These are phyloP conservation scores for Neurospora discreta DNA, from an alignment of 495 filamentous ascomycete species.

Conservation along the genomic window DNA sequence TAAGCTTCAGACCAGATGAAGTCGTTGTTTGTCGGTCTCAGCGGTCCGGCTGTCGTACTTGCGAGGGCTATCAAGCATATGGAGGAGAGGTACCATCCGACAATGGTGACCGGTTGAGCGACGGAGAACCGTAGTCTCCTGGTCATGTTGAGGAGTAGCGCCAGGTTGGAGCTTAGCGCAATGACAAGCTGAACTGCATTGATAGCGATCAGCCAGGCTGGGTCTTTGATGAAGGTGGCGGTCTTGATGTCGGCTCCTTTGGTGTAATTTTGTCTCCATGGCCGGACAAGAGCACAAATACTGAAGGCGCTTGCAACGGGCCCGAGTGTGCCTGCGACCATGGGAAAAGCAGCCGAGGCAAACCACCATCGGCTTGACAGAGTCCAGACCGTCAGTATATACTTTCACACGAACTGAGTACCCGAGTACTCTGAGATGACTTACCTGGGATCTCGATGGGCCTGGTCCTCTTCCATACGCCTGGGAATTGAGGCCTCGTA, in stretches of 20 bases:
- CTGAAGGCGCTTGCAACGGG: slow-evolving; percentile 73
- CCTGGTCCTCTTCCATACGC: slow-evolving; percentile 17
- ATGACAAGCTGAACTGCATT: slow-evolving; percentile 64
- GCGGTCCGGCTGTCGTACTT: slow-evolving; percentile 39
- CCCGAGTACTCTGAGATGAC: not conserved
- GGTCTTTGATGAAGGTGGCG: slow-evolving; percentile 50
- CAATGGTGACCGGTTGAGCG: slow-evolving; percentile 58
- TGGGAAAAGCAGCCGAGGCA: slow-evolving; percentile 67
- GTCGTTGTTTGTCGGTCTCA: slow-evolving; percentile 33
- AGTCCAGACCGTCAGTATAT: not conserved
- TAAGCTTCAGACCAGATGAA: slow-evolving; percentile 60
- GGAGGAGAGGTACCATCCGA: slow-evolving; percentile 54
- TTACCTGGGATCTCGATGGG: slow-evolving; percentile 46
- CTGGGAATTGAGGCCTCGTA: slow-evolving; percentile 8
- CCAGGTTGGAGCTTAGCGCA: slow-evolving; percentile 61
- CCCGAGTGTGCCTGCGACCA: slow-evolving; percentile 74
- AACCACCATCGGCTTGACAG: slow-evolving; percentile 68
- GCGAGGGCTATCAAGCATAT: slow-evolving; percentile 50
- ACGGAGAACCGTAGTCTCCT: slow-evolving; percentile 65
- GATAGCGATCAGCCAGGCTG: slow-evolving; percentile 58
- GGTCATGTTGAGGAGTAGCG: slow-evolving; percentile 77
- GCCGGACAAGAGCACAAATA: slow-evolving; percentile 61
- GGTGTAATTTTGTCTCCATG: slow-evolving; percentile 58
- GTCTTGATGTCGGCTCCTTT: slow-evolving; percentile 34
- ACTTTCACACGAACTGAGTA: not conserved